These are phyloP conservation scores for Plasmodium chabaudi DNA, from an alignment of 169 alveolate species.

Conservation along the genomic window DNA sequence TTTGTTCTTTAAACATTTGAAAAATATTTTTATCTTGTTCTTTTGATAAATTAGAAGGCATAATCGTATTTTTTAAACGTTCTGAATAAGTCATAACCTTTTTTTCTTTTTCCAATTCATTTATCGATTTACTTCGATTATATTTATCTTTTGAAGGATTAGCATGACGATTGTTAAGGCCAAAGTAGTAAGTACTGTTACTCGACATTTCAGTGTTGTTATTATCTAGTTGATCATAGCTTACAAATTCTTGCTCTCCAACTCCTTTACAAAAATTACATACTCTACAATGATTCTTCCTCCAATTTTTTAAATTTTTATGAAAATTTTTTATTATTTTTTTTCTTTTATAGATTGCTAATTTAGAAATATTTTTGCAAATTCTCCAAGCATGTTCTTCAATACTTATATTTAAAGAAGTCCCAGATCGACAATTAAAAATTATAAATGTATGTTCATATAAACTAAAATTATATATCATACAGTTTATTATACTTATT, in stretches of 20 bases:
- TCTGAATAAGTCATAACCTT: background rate
- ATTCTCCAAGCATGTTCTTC: conserved; percentile 78
- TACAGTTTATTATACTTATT: conserved; percentile 78
- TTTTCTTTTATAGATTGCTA: conserved; percentile 79
- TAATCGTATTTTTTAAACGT: background rate
- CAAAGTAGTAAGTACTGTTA: no score
- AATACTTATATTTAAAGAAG: conserved; percentile 77
- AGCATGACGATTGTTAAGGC: no score
- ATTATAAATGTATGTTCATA: conserved; percentile 79
- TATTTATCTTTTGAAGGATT: no score
- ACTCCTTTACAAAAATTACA: conserved; percentile 79
- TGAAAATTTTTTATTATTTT: conserved; percentile 72
- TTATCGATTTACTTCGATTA: no score
- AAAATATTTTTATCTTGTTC: conserved; percentile 3
- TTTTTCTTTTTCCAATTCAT: background rate
- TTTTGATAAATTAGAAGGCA: background rate
- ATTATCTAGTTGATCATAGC: background rate
- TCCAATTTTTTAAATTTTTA: conserved; percentile 77
- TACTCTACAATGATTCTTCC: conserved; percentile 77
- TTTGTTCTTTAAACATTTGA: conserved; percentile 38
- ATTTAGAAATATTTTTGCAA: conserved; percentile 77
- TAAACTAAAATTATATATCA: conserved; percentile 77
- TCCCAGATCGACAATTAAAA: conserved; percentile 77
- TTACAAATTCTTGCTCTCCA: background rate
- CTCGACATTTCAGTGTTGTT: background rate